Base-by-base conservation (phyloP, 768 basidiomycete species). In the Daedaleopsis sinensis region DNA sequence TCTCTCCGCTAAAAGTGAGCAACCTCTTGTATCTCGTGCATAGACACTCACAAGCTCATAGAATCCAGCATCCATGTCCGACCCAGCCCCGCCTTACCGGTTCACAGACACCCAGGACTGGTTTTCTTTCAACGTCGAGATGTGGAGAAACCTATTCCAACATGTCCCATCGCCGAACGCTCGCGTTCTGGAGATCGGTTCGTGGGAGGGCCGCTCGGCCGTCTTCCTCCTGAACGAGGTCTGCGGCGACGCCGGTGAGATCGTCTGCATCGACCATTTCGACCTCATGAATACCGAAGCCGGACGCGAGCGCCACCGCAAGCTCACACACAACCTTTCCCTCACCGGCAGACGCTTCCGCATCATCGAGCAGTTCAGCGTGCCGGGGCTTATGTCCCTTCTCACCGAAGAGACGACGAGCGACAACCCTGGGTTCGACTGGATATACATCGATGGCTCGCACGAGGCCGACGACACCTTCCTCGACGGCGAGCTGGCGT, bases 181-280 rank as follows among this genome's bases (percentile, higher is more conserved):
- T 12, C 78, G 84, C 18, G 78, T 73, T 1, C 79, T 86, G 15
- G 85, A 85, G 67, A 82, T 86, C 16, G 84, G 85, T 9, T 84
- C 82, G 18, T 86, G 84, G 83, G 85, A 86, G 70, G 85, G 84
- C n/a, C 79, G 84, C 39, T 87, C 85, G 0, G 84, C 82, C 23
- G 78, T 84, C 24, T 86, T 84, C 71, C 73, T 84, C 52, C 72
- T 83, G 37, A 76, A 68, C n/a, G 76, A 79, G 35, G 77, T 86
- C 49, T 83, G 82, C 69, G 68, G 70, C 12, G 58, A 69, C 2
- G 71, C 70, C n/a, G 80, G 82, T 1, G 78, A 80, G 51, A 69
- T 86, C 18, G 75, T 82, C 39, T 85, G 83, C 65, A 78, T 86
- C 61, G 85, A 86, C 67, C 85, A 85, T 62, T 84, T 86, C 65